Conservation (phyloP, 805 yeast species). For the Nakazawaea sp. region DNA sequence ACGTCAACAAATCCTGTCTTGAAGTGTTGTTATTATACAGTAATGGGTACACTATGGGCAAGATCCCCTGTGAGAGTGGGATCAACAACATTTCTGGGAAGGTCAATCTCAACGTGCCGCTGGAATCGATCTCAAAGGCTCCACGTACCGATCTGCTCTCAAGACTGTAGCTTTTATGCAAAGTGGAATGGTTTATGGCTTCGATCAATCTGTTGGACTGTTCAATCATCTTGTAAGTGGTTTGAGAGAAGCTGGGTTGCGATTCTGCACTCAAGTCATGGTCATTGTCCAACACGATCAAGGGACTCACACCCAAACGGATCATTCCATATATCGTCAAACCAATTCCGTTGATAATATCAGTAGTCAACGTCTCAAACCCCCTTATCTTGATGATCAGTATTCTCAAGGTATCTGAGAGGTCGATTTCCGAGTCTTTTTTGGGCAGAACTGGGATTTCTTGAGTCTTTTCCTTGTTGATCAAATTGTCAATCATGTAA, state of each 20-base stretch:
- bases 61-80: slow-evolving; percentile 34
- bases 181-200: slow-evolving; percentile 12
- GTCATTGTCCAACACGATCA: slow-evolving; percentile 51
- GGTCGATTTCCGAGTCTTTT: slow-evolving; percentile 19
- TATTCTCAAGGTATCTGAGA: slow-evolving; percentile 36
- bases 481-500: slow-evolving; percentile 22
- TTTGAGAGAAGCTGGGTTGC: slow-evolving; percentile 9
- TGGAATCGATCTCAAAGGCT: slow-evolving; percentile 25
- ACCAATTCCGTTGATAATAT: slow-evolving; percentile 40
- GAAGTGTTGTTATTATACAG: slow-evolving; percentile 28
- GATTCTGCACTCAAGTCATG: slow-evolving; percentile 9
- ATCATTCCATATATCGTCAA: slow-evolving; percentile 48
- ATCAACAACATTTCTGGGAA: slow-evolving; percentile 31
- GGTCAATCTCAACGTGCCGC: slow-evolving; percentile 16
- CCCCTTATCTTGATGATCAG: slow-evolving; percentile 50
- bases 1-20: slow-evolving; percentile 24
- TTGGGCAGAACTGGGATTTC: slow-evolving; percentile 14
- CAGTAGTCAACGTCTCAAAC: slow-evolving; percentile 24
- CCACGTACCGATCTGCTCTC: slow-evolving; percentile 26
- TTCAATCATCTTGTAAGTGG: slow-evolving; percentile 16
- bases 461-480: slow-evolving; percentile 10
- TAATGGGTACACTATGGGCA: slow-evolving; percentile 64
- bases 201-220: slow-evolving; percentile 17
- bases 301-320: slow-evolving; percentile 67
- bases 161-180: slow-evolving; percentile 13